Percentiles rank a stretch among this genome's conserved stretches.
Conservation (phyloP, 208 protist species). For the Blastocrithidia nonstop region DNA sequence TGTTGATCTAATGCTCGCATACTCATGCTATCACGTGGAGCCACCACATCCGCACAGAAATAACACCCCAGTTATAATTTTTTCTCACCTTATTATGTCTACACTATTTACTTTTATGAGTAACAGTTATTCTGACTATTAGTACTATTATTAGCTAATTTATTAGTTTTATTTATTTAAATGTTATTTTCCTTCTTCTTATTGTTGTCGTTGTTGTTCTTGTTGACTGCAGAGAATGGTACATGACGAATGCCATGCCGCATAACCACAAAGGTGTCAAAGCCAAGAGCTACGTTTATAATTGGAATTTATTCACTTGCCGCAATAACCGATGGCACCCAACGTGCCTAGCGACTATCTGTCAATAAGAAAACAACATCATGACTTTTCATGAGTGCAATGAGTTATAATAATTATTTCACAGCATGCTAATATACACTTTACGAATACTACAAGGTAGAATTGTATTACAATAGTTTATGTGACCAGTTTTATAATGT, state of each 20-base stretch:
- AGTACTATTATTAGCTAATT: no score
- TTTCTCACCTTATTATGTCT: no score
- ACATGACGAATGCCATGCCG: slow-evolving; percentile 78
- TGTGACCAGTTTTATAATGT: slow-evolving; percentile 18
- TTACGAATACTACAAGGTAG: no score
- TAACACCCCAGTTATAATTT: no score
- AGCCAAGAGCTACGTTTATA: slow-evolving; percentile 96
- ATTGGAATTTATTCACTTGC: slow-evolving; percentile 67
- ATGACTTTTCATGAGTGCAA: slow-evolving; percentile 64
- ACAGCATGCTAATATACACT: no score
- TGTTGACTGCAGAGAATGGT: slow-evolving; percentile 13
- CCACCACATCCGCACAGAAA: slow-evolving; percentile 95
- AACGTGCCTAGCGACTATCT: slow-evolving; percentile 94
- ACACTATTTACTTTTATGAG: no score
- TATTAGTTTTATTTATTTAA: no score
- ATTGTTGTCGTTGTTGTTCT: no score
- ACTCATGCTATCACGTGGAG: slow-evolving; percentile 77
- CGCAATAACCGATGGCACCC: slow-evolving; percentile 93
- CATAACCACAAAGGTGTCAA: slow-evolving; percentile 96
- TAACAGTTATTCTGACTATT: no score
- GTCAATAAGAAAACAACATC: slow-evolving; percentile 97
- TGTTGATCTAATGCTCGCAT: slow-evolving; percentile 96
- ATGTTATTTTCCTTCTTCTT: no score
- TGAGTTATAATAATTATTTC: slow-evolving; percentile 34
- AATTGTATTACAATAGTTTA: slow-evolving; percentile 9